Evolutionary conservation across 2,329 filamentous ascomycete genomes (phyloP).

Genomic region (Penicillium freii): DNA sequence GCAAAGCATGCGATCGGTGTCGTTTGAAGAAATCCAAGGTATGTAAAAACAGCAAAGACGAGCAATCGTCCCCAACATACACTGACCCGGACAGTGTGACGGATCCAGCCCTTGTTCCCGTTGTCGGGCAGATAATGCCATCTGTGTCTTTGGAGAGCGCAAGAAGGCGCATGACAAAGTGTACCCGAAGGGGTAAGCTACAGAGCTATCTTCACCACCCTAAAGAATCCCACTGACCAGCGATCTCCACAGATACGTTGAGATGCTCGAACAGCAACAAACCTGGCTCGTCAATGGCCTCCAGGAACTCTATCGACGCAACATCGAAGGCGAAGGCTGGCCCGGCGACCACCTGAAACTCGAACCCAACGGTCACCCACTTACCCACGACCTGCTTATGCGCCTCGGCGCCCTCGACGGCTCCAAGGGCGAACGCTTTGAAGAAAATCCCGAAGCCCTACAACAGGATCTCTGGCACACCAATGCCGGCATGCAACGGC

Average conservation of each 20-base stretch:
- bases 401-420: conserved; percentile 57
- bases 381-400: conserved; percentile 64
- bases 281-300: conserved; percentile 60
- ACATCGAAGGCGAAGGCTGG: conserved; percentile 55
- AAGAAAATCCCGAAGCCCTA: conserved; percentile 57
- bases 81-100: conserved; percentile 52
- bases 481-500: conserved; percentile 53
- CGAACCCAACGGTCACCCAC: conserved; percentile 53
- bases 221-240: conserved; percentile 9
- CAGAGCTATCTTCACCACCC: background rate
- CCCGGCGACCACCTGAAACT: conserved; percentile 54
- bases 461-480: conserved; percentile 56
- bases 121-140: conserved; percentile 63
- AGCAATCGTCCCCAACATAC: conserved; percentile 15
- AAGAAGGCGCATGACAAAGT: conserved; percentile 67
- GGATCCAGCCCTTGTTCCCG: conserved; percentile 60
- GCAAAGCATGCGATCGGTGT: conserved; percentile 66
- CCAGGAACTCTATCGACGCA: conserved; percentile 58
- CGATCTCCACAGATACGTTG: conserved; percentile 53
- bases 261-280: conserved; percentile 67
- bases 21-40: conserved; percentile 66
- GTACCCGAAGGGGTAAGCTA: conserved; percentile 63
- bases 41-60: conserved; percentile 21
- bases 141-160: conserved; percentile 64
- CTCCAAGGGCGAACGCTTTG: conserved; percentile 54